A percentile compares a stretch with the other conserved stretches of the same genome.
Conservation (phyloP, 345 rosid species). For the Bruguiera parviflora region DNA sequence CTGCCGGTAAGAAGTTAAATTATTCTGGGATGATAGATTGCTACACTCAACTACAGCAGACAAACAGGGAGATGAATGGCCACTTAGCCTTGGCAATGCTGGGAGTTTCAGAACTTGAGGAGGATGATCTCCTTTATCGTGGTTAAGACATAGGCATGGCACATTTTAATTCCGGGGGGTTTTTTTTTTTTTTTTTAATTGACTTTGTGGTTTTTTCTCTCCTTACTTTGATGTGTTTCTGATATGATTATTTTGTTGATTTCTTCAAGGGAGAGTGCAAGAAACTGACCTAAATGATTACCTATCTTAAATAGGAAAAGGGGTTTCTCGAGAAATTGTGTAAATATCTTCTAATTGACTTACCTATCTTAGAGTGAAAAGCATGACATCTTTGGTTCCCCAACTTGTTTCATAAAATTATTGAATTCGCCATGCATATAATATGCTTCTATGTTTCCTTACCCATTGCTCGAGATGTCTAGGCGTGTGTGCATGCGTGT, state of each 20-base stretch:
- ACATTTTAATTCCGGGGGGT: too few relatives aligned
- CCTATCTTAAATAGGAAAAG: constrained; percentile 31
- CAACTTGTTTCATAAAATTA: neutral
- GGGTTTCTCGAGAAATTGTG: constrained; percentile 26
- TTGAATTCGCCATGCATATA: neutral
- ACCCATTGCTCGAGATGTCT: neutral
- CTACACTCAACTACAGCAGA: constrained; percentile 53
- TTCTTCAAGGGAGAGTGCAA: constrained; percentile 21
- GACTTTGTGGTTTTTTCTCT: constrained; percentile 6
- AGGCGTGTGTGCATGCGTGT: too few relatives aligned
- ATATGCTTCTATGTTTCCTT: neutral
- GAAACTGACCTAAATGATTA: constrained; percentile 16
- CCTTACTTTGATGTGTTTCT: neutral
- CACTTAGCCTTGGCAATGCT: constrained; percentile 89
- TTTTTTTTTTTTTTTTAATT: neutral
- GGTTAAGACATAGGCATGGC: constrained; percentile 32
- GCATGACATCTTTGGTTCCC: neutral
- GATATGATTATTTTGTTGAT: constrained; percentile 8
- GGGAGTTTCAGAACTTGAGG: constrained; percentile 76
- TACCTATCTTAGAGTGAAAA: constrained; percentile 3
- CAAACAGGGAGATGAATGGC: constrained; percentile 73
- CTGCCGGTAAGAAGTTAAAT: constrained; percentile 41
- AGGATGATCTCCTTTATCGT: constrained; percentile 48
- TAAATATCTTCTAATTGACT: constrained; percentile 27
- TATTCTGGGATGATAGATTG: constrained; percentile 62